Evolutionary conservation across 2,329 filamentous ascomycete species (phyloP).

Genomic region (Verticillium longisporum): DNA sequence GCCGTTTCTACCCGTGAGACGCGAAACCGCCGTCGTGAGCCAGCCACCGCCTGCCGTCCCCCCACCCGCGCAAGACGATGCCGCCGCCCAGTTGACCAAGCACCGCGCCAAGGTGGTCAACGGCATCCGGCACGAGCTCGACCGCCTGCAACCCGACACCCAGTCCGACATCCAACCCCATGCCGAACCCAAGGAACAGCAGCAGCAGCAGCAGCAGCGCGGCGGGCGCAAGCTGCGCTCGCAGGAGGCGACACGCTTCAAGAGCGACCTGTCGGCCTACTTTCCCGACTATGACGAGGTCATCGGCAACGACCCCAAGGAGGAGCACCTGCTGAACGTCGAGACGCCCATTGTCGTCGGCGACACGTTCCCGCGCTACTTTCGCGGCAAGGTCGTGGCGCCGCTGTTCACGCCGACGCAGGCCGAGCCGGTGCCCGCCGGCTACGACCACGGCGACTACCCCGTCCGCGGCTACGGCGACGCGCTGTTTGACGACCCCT

Average conservation of each 20-base stretch:
- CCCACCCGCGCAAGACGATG: constrained; percentile 15
- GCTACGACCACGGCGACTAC: constrained; percentile 18
- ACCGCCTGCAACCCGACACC: constrained; percentile 40
- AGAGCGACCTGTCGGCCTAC: constrained; percentile 85
- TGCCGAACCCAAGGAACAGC: constrained; percentile 34
- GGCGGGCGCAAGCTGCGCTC: constrained; percentile 77
- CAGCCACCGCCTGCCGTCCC: constrained; percentile 10
- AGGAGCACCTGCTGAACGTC: constrained; percentile 69
- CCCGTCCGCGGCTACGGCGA: constrained; percentile 48
- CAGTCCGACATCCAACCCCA: constrained; percentile 20
- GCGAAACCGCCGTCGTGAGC: constrained; percentile 10
- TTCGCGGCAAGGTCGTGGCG: constrained; percentile 1
- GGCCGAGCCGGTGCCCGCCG: constrained; percentile 5
- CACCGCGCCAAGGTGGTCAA: constrained; percentile 53
- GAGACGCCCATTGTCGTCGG: constrained; percentile 68
- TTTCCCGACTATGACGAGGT: constrained; percentile 94
- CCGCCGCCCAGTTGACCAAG: constrained; percentile 29
- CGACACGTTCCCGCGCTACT: constrained; percentile 36
- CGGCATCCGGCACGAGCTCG: constrained; percentile 55
- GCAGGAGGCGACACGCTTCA: constrained; percentile 77
- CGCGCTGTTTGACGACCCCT: constrained; percentile 47
- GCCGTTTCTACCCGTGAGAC: constrained; percentile 3
- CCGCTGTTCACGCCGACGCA: not conserved
- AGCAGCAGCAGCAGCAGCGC: constrained; percentile 26
- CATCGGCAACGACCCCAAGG: constrained; percentile 76